Evolutionary conservation across 2,329 filamentous ascomycete species (phyloP), one percentile per base, ranked within the genome.

Genomic region (Microcyclosporella mali): DNA sequence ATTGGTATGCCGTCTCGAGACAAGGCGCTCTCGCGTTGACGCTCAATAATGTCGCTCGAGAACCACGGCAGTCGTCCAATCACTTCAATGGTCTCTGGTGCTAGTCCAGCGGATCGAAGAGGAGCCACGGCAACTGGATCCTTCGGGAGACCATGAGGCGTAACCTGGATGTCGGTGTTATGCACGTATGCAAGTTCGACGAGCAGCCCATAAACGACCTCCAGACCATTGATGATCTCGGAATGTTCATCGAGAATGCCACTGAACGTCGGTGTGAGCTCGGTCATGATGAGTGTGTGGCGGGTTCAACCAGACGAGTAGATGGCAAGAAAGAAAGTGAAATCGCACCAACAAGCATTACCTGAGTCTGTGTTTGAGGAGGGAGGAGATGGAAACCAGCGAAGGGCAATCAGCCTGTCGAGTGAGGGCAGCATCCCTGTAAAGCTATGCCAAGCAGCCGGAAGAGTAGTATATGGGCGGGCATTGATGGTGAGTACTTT

Each of bases 31-130:
- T 44, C 16, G 17, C 39, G 43, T 14, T 49, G 47, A 29, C 38
- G 36, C 8, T 28, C 14, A 16, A 46, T 45, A 29, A 45, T 41
- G 10, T 43, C 34, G 37, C 35, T 38, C 12, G 33, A 38, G 40
- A 49, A 49, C 40, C 43, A 49, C 6, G 47, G 43, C 12, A 49
- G 47, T 33, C 43, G 33, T 12, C 37, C 37, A 12, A 49, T 44
- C 7, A 49, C 28, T 16, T 46, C 47, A 18, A 46, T 39, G 14
- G 43, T 44, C 18, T 33, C 28, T 15, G 40, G 40, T 9, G 37
- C 37, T 32, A 46, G 27, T 16, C 47, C 47, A 14, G 38, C 37
- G 3, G 37, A 15, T 10, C 43, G 25, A 2, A 46, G 30, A 18
- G 37, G 33, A 18, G 32, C 41, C 11, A 46, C 43, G 34, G 42